These are phyloP conservation scores for Coemansia furcata DNA, from an alignment of 192 early-diverging fungal species.

Conservation along the genomic window DNA sequence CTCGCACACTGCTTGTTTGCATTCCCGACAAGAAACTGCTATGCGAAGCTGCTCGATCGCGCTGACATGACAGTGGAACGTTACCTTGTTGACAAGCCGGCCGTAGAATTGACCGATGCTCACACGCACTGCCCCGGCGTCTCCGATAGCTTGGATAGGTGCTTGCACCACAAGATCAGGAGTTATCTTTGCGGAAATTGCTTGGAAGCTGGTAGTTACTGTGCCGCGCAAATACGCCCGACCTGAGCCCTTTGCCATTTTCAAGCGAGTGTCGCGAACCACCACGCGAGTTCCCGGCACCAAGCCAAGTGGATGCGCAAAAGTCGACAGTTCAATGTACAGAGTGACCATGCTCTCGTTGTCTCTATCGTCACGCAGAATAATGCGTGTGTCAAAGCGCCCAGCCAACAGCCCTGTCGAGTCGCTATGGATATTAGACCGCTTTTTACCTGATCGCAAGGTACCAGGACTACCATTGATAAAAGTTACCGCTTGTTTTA, in stretches of 20 bases:
- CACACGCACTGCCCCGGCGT: neutral
- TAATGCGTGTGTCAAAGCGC: slow-evolving; percentile 21
- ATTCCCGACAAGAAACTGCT: slow-evolving; percentile 10
- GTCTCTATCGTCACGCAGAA: slow-evolving; percentile 18
- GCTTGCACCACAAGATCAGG: neutral
- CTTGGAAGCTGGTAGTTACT: slow-evolving; percentile 10
- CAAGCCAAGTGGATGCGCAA: slow-evolving; percentile 30
- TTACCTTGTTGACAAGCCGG: neutral
- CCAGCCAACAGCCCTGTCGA: neutral
- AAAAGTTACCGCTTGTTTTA: slow-evolving; percentile 6
- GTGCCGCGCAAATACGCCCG: slow-evolving; percentile 23
- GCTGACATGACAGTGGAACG: slow-evolving; percentile 12
- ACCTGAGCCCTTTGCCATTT: slow-evolving; percentile 9
- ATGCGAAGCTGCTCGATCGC: slow-evolving; percentile 18
- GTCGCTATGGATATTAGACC: neutral
- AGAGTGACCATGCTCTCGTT: slow-evolving; percentile 3
- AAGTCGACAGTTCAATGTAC: slow-evolving; percentile 29
- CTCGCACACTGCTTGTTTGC: slow-evolving; percentile 18
- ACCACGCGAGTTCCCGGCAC: slow-evolving; percentile 25
- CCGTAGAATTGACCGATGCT: slow-evolving; percentile 16
- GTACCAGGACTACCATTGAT: neutral
- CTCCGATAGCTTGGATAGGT: neutral
- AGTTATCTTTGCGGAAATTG: neutral
- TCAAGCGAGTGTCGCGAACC: slow-evolving; percentile 13
- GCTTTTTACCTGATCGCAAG: neutral